Conservation (phyloP, 108 stramenopile species). For the Pseudonitzschia delicatissima region DNA sequence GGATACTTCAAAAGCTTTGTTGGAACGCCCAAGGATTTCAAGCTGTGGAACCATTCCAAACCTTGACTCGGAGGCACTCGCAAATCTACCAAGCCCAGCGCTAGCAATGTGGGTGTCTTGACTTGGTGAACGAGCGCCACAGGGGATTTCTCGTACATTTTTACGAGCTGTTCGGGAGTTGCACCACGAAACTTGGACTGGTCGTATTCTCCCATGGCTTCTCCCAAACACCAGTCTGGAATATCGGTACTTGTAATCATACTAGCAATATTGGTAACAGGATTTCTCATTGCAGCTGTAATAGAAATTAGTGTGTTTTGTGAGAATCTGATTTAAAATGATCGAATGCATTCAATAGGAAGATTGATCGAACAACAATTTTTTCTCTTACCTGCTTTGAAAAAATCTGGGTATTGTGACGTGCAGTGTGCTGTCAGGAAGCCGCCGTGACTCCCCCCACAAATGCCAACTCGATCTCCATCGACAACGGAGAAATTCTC, state of each 20-base stretch:
- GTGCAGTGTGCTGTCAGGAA: slow-evolving; percentile 83
- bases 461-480: slow-evolving; percentile 57
- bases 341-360: no score
- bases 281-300: slow-evolving; percentile 83
- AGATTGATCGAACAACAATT: no score
- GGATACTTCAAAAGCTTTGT: slow-evolving; percentile 74
- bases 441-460: slow-evolving; percentile 92
- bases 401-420: slow-evolving; percentile 81
- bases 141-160: slow-evolving; percentile 72
- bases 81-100: slow-evolving; percentile 74
- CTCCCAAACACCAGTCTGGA: slow-evolving; percentile 90
- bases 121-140: slow-evolving; percentile 56
- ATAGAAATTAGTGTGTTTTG: neutral
- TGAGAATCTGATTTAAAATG: no score
- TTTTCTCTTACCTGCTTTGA: slow-evolving; percentile 52
- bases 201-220: slow-evolving; percentile 65
- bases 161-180: slow-evolving; percentile 36
- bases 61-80: slow-evolving; percentile 79
- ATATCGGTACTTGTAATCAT: slow-evolving; percentile 92
- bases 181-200: slow-evolving; percentile 55
- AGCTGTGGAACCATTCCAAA: slow-evolving; percentile 70
- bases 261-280: slow-evolving; percentile 87
- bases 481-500: slow-evolving; percentile 40
- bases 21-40: slow-evolving; percentile 55
- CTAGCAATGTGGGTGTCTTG: slow-evolving; percentile 83